Evolutionary conservation across 768 basidiomycete genomes (phyloP).

Genomic region (Hericium erinaceus): DNA sequence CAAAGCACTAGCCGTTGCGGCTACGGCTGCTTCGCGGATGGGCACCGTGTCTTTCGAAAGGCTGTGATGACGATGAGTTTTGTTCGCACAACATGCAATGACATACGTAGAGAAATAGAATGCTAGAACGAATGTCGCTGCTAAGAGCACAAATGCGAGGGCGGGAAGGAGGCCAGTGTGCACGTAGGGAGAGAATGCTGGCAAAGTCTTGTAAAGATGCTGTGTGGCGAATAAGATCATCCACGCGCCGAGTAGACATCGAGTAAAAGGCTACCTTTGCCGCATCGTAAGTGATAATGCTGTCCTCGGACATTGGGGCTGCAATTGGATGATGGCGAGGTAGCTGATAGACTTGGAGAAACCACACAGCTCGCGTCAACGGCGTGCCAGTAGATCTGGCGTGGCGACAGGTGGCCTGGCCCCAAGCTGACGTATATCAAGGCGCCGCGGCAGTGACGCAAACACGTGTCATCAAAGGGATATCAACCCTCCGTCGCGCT

Average conservation of each 20-base stretch:
- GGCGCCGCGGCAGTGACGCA: slow-evolving; percentile 22
- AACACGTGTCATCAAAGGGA: slow-evolving; percentile 56
- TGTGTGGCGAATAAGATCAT: slow-evolving; percentile 13
- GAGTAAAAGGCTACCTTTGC: slow-evolving; percentile 35
- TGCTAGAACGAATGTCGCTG: slow-evolving; percentile 70
- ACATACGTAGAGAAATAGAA: slow-evolving; percentile 88
- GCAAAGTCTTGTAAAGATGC: slow-evolving; percentile 57
- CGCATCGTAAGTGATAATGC: slow-evolving; percentile 30
- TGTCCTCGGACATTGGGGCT: slow-evolving; percentile 34
- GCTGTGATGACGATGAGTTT: slow-evolving; percentile 29
- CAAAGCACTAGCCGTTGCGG: slow-evolving; percentile 63
- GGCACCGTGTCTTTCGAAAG: slow-evolving; percentile 65
- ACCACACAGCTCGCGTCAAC: not conserved
- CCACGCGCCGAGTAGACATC: not conserved
- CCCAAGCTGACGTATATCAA: slow-evolving; percentile 31
- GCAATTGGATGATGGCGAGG: slow-evolving; percentile 5
- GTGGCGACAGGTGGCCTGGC: slow-evolving; percentile 3
- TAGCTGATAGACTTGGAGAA: not conserved
- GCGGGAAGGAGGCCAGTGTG: slow-evolving; percentile 62
- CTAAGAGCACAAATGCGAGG: slow-evolving; percentile 64
- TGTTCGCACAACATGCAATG: slow-evolving; percentile 1
- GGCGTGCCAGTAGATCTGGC: not conserved
- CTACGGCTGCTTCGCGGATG: slow-evolving; percentile 59
- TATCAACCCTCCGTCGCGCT: slow-evolving; percentile 22
- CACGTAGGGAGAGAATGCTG: slow-evolving; percentile 64